Evolutionary conservation across 192 early-diverging fungal genomes (phyloP), one percentile per base, ranked within the genome.

Genomic region (Physocladia obscura): DNA sequence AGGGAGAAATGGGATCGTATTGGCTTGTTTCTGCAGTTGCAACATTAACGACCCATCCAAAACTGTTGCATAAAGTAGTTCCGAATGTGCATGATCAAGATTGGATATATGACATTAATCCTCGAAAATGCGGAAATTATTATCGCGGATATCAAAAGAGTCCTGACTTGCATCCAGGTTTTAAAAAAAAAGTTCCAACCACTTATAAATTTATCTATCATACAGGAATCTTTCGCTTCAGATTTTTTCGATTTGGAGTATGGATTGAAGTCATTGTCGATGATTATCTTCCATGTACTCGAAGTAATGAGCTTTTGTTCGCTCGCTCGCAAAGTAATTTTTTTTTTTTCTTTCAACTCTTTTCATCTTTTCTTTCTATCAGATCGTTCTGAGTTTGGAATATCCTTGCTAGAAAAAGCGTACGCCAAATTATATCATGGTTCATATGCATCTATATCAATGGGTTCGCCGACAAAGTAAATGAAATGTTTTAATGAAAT

Each of bases 221-320:
- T 21, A 22, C 24, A 79, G 79, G 79, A 36, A 73, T 82, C 26
- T 82, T 82, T 48, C 44, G 74, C 0, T 82, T 82, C 72, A 24
- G 81, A 29, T 82, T 82, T 60, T 81, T 82, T 59, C 47, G 63
- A 2, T 82, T 80, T 58, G 81, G 81, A 6, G 34, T 73, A 47
- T 83, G 82, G 82, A 62, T 79, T 6, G 82, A 83, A 51, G 82
- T 83, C 6, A 79, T 83, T 34, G 73, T 83, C 13, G 82, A 83
- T 57, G 80, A 82, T 62, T 83, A 75, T 38, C 72, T 83, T 3
- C 82, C 82, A 4, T 78, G 76, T 3, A 74, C 68, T 4, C 63
- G 48, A 49, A 26, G 11, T 2, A 40, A 62, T 35, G 67, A 71
- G 31, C 48, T 78, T 38, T 60, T 84, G 11, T 84, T 71, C 67